Evolutionary conservation across 441 rosid species (phyloP), one percentile per base, ranked within the genome.

Genomic region (Dalechampia spathulata): DNA sequence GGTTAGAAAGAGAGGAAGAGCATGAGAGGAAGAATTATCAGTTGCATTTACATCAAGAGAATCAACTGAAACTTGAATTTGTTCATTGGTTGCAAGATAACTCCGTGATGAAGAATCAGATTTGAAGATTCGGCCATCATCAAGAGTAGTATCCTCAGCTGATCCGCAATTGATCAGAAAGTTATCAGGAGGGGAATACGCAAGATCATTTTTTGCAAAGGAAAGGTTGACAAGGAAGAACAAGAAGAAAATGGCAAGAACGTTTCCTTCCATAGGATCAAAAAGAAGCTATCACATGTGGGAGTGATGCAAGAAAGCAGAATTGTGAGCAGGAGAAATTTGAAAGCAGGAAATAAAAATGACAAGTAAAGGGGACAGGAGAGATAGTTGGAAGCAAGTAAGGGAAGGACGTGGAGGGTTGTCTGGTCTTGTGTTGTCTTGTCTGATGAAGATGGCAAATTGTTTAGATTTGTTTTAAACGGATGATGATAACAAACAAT

Each of bases 151-250:
- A 41, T 79, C 78, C 23, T 55, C 52, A 17, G 87, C 49, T 4
- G 97, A 85, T n/a, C 94, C 97, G 13, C 96, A 90, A 67, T 83
- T 71, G 19, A 83, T 61, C n/a, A 82, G 83, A 72, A 81, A 84
- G 37, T 65, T 72, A 57, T 90, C 89, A 1, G 72, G 41, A 19
- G 93, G 95, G 0, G 63, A 10, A 15, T 30, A 75, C 7, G 60
- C 9, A 54, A 30, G 0, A 2, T 44, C 13, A 37, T 28, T 41
- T 57, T 44, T 48, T 6, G 64, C 53, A 6, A 53, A 26, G 58
- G 52, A 6, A 50, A 50, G 30, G 48, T 10, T 1, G 54, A 1
- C 39, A 49, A n/a, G n/a, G n/a, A n/a, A n/a, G n/a, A n/a, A n/a
- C n/a, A n/a, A n/a, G n/a, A n/a, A n/a, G n/a, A n/a, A n/a, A n/a